Conservation (phyloP, 495 filamentous ascomycete species). For the Aspergillus panamensis region DNA sequence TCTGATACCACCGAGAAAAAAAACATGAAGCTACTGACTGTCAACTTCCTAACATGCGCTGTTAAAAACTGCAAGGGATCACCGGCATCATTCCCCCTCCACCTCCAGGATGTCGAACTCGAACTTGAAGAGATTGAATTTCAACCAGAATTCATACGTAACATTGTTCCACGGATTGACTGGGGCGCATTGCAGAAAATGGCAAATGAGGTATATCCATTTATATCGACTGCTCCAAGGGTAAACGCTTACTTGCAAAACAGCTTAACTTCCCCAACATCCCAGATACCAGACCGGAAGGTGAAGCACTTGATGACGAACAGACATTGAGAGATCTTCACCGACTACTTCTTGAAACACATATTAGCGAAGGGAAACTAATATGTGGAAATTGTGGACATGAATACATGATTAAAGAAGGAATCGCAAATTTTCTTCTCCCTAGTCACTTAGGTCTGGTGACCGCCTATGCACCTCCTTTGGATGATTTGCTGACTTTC, state of each 20-base stretch:
- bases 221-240: neutral
- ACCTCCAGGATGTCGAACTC: conserved; percentile 86
- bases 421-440: conserved; percentile 92
- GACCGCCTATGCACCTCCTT: neutral
- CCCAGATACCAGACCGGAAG: conserved; percentile 60
- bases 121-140: conserved; percentile 75
- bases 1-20: neutral
- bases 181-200: conserved; percentile 75
- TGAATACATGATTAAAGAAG: conserved; percentile 88
- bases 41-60: conserved; percentile 96
- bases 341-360: conserved; percentile 80
- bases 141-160: conserved; percentile 72
- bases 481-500: conserved; percentile 4
- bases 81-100: conserved; percentile 75
- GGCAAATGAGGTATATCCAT: conserved; percentile 65
- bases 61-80: conserved; percentile 87
- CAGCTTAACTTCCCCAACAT: conserved; percentile 78
- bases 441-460: conserved; percentile 79
- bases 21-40: conserved; percentile 86
- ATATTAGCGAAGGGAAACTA: conserved; percentile 79
- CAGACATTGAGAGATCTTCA: conserved; percentile 74
- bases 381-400: conserved; percentile 90
- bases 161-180: conserved; percentile 82
- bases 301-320: conserved; percentile 55
- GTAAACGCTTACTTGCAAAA: conserved; percentile 6